Conservation (phyloP, 768 basidiomycete genomes). For the Hygrocybe coccinea region DNA sequence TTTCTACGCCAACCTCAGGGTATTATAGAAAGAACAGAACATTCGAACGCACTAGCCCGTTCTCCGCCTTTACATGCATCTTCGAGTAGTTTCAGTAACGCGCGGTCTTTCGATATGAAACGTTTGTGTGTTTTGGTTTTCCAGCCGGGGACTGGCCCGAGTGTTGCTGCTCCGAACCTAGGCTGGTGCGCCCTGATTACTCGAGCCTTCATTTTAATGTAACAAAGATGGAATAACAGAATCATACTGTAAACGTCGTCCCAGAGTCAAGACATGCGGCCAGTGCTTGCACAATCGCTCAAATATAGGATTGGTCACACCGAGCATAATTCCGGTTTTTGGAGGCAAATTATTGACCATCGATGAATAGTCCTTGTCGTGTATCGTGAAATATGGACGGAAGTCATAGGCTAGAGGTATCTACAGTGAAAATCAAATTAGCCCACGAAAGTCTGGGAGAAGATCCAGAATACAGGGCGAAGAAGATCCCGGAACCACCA, state of each 20-base stretch:
- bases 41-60: conserved; percentile 43
- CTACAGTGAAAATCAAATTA: conserved; percentile 35
- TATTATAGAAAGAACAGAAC: conserved; percentile 9
- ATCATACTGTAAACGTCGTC: conserved; percentile 41
- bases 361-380: conserved; percentile 74
- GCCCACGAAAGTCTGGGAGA: neutral
- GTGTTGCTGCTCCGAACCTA: neutral
- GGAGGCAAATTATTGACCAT: conserved; percentile 83
- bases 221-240: neutral
- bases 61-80: conserved; percentile 48
- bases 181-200: neutral
- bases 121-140: conserved; percentile 74
- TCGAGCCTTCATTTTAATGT: conserved; percentile 1
- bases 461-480: conserved; percentile 54
- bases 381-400: conserved; percentile 94
- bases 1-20: conserved; percentile 35
- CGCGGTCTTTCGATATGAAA: conserved; percentile 79
- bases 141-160: conserved; percentile 67
- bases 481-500: conserved; percentile 91
- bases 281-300: conserved; percentile 76
- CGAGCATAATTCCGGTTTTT: conserved; percentile 67
- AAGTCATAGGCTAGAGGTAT: conserved; percentile 81
- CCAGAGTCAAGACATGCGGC: conserved; percentile 78
- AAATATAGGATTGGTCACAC: conserved; percentile 87
- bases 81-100: conserved; percentile 69